Percentiles rank a stretch among this genome's conserved stretches.
These are phyloP conservation scores for Solanum chmielewskii DNA, from an alignment of 257 asterid species.

Conservation along the genomic window DNA sequence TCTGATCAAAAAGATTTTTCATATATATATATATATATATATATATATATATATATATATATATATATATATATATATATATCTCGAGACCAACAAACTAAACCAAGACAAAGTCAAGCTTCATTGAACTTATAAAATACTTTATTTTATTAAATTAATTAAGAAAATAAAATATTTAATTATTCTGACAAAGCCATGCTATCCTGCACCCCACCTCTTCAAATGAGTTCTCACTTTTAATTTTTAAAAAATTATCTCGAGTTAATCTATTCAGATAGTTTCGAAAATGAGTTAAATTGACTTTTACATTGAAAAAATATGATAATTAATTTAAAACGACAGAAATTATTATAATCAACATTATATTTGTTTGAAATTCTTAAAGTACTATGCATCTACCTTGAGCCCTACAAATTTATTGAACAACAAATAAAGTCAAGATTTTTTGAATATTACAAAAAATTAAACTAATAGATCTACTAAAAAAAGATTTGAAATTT, in stretches of 20 bases:
- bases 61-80: background rate
- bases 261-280: background rate
- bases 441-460: background rate
- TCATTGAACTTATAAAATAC: background rate
- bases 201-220: background rate
- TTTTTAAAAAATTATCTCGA: accelerated
- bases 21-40: too few relatives aligned
- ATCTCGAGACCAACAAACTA: background rate
- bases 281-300: background rate
- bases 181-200: background rate
- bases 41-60: too few relatives aligned
- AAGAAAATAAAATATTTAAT: background rate
- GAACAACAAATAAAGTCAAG: background rate
- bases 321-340: background rate
- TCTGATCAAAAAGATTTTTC: too few relatives aligned
- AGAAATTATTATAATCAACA: background rate
- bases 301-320: background rate
- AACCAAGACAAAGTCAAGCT: background rate
- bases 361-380: background rate
- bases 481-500: background rate
- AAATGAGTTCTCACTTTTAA: background rate
- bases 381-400: background rate
- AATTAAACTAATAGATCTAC: background rate
- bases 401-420: background rate
- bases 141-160: background rate